Evolutionary conservation across 176 grass and related monocot species (phyloP), one percentile per base, ranked within the genome.

Genomic region (Panicum miliaceum): DNA sequence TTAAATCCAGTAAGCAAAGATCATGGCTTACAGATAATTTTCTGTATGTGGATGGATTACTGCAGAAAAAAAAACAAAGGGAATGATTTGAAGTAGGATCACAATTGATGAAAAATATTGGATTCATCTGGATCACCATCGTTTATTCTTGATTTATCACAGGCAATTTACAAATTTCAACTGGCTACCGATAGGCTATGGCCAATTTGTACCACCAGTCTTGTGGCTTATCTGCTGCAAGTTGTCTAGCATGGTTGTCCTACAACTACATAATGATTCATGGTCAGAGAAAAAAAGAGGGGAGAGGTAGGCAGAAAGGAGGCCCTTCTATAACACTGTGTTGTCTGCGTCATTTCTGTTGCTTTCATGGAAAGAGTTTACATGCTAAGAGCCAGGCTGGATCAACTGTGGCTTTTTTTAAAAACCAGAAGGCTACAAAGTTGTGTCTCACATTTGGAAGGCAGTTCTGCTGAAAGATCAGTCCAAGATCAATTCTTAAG

Each of bases 321-420:
- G 65, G 14, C 27, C 53, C 29, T 12, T 19, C 62, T 64, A 32
- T 61, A 36, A 61, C 38, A 3, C 14, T 73, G 40, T 73, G 25
- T 48, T 66, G 57, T 68, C 38, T 67, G 19, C 57, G 80, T 78
- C 4, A 43, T 40, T 25, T 14, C 7, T 66, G 37, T 23, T 67
- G 41, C 51, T 90, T 83, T 90, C 78, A 67, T 23, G 27, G 20
- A 59, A 20, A 84, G 60, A 80, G 25, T 80, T 38, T 89, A 80
- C 61, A 69, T 41, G n/a, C 59, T 23, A 59, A 80, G 51, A n/a
- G 40, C 12, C 42, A 89, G 81, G 52, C 19, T 76, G 77, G 51
- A 42, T 42, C 76, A 76, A 52, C 82, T 76, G 52, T 84, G 3
- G 42, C 70, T 45, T 76, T 18, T 76, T 18, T 54, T 54, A 81